Base-by-base conservation (phyloP, 2,329 filamentous ascomycete species). In the Mycocentrospora acerina region DNA sequence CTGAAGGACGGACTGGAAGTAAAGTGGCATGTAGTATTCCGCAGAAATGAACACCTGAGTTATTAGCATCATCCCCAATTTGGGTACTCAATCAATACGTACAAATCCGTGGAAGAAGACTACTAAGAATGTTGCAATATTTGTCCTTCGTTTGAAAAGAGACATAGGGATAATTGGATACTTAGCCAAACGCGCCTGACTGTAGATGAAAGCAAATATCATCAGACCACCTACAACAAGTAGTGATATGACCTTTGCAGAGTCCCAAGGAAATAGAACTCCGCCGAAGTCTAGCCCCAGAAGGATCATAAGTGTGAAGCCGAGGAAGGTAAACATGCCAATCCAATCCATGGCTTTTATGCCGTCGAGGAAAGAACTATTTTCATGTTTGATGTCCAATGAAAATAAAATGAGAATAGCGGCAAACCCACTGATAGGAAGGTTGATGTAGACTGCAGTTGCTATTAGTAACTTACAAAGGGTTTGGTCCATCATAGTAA, bases 11-110 rank as follows among this genome's bases (percentile, higher is more conserved):
- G 81, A 77, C 59, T 90, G 86, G 37, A 88, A 83, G 65, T 84
- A 90, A 0, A 89, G 72, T 0, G 86, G 86, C 17, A 89, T 71
- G 54, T 86, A 90, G 64, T 87, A 90, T 33, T 81, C 78, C 1
- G 74, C 74, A 0, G 76, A 79, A 27, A 86, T 65, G 44, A 65
- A 64, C 12, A 61, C 53, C 54, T 59, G 29, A 3, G 32, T 6
- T 12, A 13, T 24, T 28, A 28, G 25, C 5, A 26, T 32, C 16
- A 18, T 31, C 24, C 25, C 12, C 4, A n/a, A 24, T 15, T 10
- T 18, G 1, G 2, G 7, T 4, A 17, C n/a, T 19, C 22, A 11
- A 10, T 16, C 16, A 28, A 15, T n/a, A 56, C 65, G 39, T 57
- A 68, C 73, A 47, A 76, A 74, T 11, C 71, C 70, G 48, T 79